Conservation (phyloP, 129 eudicot genomes). For the Flaveria linearis region DNA sequence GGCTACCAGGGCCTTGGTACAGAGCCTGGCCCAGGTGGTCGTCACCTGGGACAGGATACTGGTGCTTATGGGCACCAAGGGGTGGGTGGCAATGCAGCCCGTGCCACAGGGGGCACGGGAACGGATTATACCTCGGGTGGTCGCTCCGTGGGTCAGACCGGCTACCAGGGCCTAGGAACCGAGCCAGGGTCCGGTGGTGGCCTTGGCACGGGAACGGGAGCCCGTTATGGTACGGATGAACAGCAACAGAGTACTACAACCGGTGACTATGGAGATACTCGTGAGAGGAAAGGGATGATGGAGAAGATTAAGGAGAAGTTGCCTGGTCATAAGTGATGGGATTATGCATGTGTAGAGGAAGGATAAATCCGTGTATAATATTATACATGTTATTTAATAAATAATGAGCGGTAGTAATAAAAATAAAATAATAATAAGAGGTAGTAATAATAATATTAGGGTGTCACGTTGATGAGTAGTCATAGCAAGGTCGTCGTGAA, state of each 20-base stretch:
- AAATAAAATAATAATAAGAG: background rate
- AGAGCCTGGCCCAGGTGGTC: background rate
- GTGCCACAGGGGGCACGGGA: background rate
- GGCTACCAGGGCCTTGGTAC: slow-evolving; percentile 19
- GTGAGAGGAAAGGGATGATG: slow-evolving; percentile 71
- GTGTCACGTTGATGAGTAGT: background rate
- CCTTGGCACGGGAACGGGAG: slow-evolving; percentile 1
- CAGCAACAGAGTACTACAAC: background rate
- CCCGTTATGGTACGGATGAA: slow-evolving; percentile 12
- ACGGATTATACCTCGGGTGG: background rate
- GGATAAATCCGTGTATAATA: background rate
- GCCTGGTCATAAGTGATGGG: slow-evolving; percentile 39
- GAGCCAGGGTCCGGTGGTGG: background rate
- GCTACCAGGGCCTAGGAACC: slow-evolving; percentile 22
- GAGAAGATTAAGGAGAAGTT: slow-evolving; percentile 79
- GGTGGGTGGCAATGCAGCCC: background rate
- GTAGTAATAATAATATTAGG: background rate
- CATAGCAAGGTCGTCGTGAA: background rate
- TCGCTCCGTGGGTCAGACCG: slow-evolving; percentile 8
- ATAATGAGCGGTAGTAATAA: background rate
- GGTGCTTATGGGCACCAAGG: slow-evolving; percentile 19
- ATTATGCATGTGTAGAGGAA: background rate
- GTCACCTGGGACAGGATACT: background rate
- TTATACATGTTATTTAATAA: no score
- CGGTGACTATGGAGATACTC: slow-evolving; percentile 31